Evolutionary conservation across 1,284 basidiomycete genomes (phyloP), one percentile per base, ranked within the genome.

Genomic region (Cutaneotrichosporon mucoides): DNA sequence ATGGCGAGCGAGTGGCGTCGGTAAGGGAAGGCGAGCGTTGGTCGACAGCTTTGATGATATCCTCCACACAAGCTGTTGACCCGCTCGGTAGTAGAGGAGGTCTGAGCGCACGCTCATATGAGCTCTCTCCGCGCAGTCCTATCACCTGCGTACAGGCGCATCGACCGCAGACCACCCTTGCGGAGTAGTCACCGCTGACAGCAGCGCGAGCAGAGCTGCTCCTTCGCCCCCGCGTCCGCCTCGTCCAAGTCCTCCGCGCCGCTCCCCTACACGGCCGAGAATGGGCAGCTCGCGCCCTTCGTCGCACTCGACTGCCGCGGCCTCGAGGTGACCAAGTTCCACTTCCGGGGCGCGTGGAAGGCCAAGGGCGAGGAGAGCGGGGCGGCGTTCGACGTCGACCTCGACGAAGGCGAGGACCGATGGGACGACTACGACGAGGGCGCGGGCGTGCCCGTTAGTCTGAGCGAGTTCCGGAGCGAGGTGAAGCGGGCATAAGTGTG

Each of bases 371-470:
- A 66, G 59, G 63, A 69, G 42, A 64, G 66, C 46, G 69, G 66
- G 12, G 65, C 59, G n/a, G 37, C 46, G 36, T 77, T 79, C 48
- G 69, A 72, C 41, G 70, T 76, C 55, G 76, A 79, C 61, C 68
- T 76, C 59, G 75, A 76, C 49, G 73, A 73, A 48, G 66, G 69
- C 45, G 75, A 78, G 55, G 77, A 71, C 16, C 53, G 77, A 40
- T 79, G 76, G 76, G 77, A 79, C 62, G 77, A 79, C 66, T 79
- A 79, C 57, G 77, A 79, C 63, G 77, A 78, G 64, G 67, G 66
- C 44, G 68, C 66, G 3, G 69, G 64, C 7, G 61, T 53, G 54
- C 67, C 75, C 8, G 73, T 78, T 10, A 71, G 70, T 3, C 63
- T 77, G 2, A 71, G 69, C 56, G 76, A 76, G 63, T 61, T 76